Evolutionary conservation across 2,329 filamentous ascomycete species (phyloP), one percentile per base, ranked within the genome.

Genomic region (Aspergillus felis): DNA sequence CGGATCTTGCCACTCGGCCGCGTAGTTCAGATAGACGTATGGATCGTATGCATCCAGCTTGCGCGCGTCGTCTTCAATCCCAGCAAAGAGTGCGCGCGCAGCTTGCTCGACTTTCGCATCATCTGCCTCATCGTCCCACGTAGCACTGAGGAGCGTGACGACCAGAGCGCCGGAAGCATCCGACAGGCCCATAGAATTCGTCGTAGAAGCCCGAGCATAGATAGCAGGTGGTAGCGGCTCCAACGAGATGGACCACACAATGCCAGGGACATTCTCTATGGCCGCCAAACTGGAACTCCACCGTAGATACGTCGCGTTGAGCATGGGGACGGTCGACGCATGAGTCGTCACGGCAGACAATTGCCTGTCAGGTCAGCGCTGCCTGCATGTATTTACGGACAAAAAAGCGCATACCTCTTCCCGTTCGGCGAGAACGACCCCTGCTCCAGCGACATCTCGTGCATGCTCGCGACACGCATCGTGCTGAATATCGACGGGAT

Each of bases 1-100:
- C 1, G 58, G 59, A 41, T 63, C 59, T 53, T 68, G 65, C 47
- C 48, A 61, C 5, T n/a, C 22, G 7, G 25, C 51, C 12, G 55
- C 55, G 38, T 60, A 57, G 44, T 54, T 54, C 29, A 54, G 24
- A 27, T 35, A 54, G 4, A 24, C 10, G 44, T 49, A 54, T 62
- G 55, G 27, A 20, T 53, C 44, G 38, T 57, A 47, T 10, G 25
- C 51, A 20, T 27, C 32, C 38, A 54, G 12, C 10, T 28, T 17
- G 22, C 32, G 46, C 20, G 55, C 55, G n/a, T 57, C 56, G 24
- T 47, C 44, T 47, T 47, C 44, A 14, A 47, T 47, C 2, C 10
- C 22, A 27, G 3, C 22, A 27, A 47, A 25, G 9, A 47, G 22
- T 6, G 20, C 44, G 24, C 44, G 44, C 22, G 44, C 44, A 4